Base-by-base conservation (phyloP, 2,329 filamentous ascomycete species). In the Paracoccidioides lutzii region DNA sequence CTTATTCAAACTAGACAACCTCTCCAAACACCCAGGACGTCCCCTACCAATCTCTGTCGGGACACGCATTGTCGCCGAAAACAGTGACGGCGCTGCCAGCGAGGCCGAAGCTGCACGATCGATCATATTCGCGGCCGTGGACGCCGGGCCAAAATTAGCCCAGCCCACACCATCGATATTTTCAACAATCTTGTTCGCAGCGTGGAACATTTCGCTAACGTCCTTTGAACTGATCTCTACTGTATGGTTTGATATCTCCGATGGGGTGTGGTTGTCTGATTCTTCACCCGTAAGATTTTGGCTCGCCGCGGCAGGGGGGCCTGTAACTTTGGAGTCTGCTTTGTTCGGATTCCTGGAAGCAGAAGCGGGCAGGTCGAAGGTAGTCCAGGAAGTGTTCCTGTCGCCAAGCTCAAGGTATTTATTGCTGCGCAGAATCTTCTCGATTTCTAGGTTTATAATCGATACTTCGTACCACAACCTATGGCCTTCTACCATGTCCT, bases 391-490 rank as follows among this genome's bases (percentile, higher is more conserved):
- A 52, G n/a, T 9, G 10, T 9, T 5, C 4, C 8, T 10, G 32
- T 71, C 64, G 1, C 72, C 72, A 1, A 71, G 50, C 48, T 69
- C 64, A 9, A 73, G 56, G 37, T 61, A 40, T 9, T 56, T 53
- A 38, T 75, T 74, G 7, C 64, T 49, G 14, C 62, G 58, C 15
- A 75, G 59, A 0, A 68, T 59, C 4, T 64, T 55, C 32, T 71
- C 67, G n/a, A 75, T 66, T 2, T 59, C 57, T 4, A 64, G 61
- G 53, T 70, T 71, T 7, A 69, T 60, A 9, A 75, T 57, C 1
- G 72, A 71, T 3, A 66, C 63, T 51, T 74, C 69, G 57, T 70
- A 73, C 67, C 72, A 73, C 3, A 70, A 63, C 5, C 65, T 63
- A 12, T 65, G 66, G 3, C 60, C 61, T 5, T 60, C 58, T n/a